Evolutionary conservation across 257 asterid genomes (phyloP), one percentile per base, ranked within the genome.

Genomic region (Linaria vulgaris): DNA sequence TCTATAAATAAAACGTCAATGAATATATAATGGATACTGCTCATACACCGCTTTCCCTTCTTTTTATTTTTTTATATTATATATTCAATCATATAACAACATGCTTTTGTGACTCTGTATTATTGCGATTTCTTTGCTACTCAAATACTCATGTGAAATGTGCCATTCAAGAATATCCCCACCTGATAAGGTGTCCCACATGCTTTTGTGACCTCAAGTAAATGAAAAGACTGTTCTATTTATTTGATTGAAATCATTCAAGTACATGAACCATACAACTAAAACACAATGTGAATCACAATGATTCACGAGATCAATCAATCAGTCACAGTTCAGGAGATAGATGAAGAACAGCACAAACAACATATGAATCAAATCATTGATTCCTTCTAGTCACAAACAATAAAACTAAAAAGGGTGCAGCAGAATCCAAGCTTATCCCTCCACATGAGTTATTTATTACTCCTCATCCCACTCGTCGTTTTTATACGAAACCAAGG

Each of bases 401-500:
- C 31, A 38, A 3, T 12, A 24, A 53, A 53, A 1, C 17, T n/a
- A n/a, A n/a, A 55, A 20, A 4, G 23, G 23, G 27, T 5, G 23
- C 16, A 20, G 21, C 59, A n/a, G 23, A 45, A 10, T 14, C 6
- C 37, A 30, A 30, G 37, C 37, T 30, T 30, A 30, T 30, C 6
- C 37, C 6, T 30, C 37, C 37, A 3, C 37, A 6, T 30, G n/a
- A n/a, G n/a, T 30, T 6, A 30, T 2, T 30, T 30, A 20, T 79
- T 74, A 83, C 34, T 64, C 70, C 69, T 83, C 94, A 44, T 91
- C 97, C 95, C 87, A 83, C 49, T 91, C 98, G 9, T 88, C 96
- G 27, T 78, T 86, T 72, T 85, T 91, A 90, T 91, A 91, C 0
- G 98, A 91, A 4, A 91, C 98, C 68, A 88, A 68, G 23, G 96